Conservation (phyloP, 2,329 filamentous ascomycete species). For the Capronia americana region DNA sequence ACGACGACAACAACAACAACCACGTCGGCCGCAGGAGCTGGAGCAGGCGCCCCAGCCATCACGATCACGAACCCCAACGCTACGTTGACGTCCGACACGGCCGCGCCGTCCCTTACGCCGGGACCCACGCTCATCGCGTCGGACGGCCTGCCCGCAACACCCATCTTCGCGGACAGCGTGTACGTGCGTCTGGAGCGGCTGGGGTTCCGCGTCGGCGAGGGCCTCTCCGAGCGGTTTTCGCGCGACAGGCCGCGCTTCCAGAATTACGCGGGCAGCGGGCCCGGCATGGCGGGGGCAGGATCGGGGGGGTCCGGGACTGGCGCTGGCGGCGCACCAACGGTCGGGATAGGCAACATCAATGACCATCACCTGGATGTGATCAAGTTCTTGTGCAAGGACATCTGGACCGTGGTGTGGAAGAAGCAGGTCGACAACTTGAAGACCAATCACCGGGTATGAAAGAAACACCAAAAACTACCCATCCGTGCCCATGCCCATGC, state of each 20-base stretch:
- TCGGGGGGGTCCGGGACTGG: neutral
- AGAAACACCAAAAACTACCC: neutral
- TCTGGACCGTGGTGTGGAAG: constrained; percentile 91
- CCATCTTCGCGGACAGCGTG: constrained; percentile 82
- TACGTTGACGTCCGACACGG: neutral
- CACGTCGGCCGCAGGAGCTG: neutral
- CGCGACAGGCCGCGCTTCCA: constrained; percentile 82
- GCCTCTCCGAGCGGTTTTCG: constrained; percentile 77
- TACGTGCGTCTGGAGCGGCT: constrained; percentile 82
- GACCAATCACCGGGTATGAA: constrained; percentile 84
- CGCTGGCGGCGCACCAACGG: neutral
- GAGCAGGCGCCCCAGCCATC: constrained; percentile 11
- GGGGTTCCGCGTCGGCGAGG: constrained; percentile 91
- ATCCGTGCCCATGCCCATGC: too few species aligned
- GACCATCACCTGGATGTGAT: constrained; percentile 81
- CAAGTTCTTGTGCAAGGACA: constrained; percentile 98
- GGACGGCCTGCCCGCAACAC: constrained; percentile 51
- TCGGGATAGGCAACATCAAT: constrained; percentile 14
- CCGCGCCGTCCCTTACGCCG: neutral
- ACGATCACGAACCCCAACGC: constrained; percentile 12
- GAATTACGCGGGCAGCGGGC: constrained; percentile 54
- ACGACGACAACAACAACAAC: neutral
- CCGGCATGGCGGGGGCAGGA: neutral
- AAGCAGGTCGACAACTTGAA: constrained; percentile 99
- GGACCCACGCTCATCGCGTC: constrained; percentile 24